These are phyloP conservation scores for Calonectria leucothoes DNA, from an alignment of 2,329 filamentous ascomycete species.

Conservation along the genomic window DNA sequence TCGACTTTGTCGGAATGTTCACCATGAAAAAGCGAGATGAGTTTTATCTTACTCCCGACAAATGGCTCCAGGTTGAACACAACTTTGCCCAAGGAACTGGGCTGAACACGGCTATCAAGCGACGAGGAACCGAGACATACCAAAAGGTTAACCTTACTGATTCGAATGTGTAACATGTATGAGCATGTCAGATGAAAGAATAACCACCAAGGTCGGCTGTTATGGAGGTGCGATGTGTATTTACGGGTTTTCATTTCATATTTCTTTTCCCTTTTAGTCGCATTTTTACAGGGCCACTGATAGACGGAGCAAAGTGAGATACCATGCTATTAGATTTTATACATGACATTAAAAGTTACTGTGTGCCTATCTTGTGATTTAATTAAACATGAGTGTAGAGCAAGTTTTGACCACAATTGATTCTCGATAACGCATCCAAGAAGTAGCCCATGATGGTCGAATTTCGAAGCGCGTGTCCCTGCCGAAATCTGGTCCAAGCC, in stretches of 20 bases:
- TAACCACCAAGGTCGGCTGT: background rate
- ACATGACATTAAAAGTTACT: background rate
- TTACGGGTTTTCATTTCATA: background rate
- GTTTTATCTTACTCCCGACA: slow-evolving; percentile 33
- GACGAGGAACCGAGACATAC: background rate
- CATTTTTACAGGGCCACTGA: no score
- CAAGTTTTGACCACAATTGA: background rate
- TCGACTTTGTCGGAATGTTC: slow-evolving; percentile 39
- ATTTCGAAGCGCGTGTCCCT: no score
- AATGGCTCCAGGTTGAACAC: slow-evolving; percentile 34
- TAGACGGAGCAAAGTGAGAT: no score
- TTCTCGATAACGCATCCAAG: background rate
- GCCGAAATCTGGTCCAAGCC: no score
- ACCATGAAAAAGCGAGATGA: slow-evolving; percentile 37
- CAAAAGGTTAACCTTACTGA: background rate
- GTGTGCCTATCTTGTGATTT: background rate
- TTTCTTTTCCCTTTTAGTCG: background rate
- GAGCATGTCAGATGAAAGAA: background rate
- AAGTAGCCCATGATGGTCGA: no score
- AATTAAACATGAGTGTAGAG: background rate
- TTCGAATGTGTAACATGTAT: background rate
- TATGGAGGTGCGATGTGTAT: no score
- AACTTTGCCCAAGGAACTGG: slow-evolving; percentile 38
- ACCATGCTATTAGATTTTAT: background rate
- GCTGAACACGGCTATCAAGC: background rate